Evolutionary conservation across 139 green algal genomes (phyloP), one percentile per base, ranked within the genome.

Genomic region (Chlamydomonas eustigma): DNA sequence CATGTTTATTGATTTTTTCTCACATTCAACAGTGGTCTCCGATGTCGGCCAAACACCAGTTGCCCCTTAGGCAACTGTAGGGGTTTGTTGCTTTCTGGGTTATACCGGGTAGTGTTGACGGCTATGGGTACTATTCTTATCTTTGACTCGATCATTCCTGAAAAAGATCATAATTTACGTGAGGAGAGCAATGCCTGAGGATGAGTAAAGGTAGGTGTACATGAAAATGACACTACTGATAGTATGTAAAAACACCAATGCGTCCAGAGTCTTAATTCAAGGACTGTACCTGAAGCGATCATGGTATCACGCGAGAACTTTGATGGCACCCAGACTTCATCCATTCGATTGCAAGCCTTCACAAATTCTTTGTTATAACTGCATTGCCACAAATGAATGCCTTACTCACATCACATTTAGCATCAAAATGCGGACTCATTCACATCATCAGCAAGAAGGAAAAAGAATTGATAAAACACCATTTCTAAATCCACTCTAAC

Each of bases 101-200:
- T n/a, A 37, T 67, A 80, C 12, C 51, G n/a, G 2, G 76, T 75
- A 33, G 76, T 80, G 76, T 80, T 80, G 67, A 80, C 67, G 1
- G 76, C 50, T 2, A 80, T 51, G 22, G 76, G 76, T 6, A 80
- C 76, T 28, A 80, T 72, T 36, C 39, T 39, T 1, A 80, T 31
- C 64, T 79, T 79, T 3, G 3, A 25, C 3, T 8, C 30, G 8
- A 51, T 39, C 37, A 79, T 64, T 3, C 74, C 74, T 73, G 74
- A 58, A 28, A 58, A 18, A 18, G 44, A 18, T 12, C 44, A 58
- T 28, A 58, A 58, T 18, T n/a, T n/a, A n/a, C n/a, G n/a, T n/a
- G n/a, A n/a, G n/a, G n/a, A n/a, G n/a, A n/a, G n/a, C n/a, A n/a
- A n/a, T n/a, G n/a, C n/a, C n/a, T n/a, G n/a, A n/a, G n/a, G n/a